Base-by-base conservation (phyloP, 306 rosid species). In the Ochetophila trinervis region DNA sequence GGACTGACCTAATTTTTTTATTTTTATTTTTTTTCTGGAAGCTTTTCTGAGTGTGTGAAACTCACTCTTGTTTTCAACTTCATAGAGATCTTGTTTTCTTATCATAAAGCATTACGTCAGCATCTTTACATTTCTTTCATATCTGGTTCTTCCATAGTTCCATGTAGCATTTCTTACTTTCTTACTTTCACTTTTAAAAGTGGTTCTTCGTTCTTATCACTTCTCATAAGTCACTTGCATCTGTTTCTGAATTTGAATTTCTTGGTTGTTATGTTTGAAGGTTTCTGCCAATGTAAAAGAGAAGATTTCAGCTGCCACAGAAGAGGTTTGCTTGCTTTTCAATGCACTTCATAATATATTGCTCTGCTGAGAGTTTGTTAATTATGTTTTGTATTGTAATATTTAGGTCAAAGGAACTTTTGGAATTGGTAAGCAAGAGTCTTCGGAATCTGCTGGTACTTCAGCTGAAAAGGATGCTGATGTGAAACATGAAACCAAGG, bases 231-330 rank as follows among this genome's bases (percentile, higher is more conserved):
- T 27, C 32, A 27, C 32, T 27, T 27, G 32, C 32, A 17, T 16
- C 9, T 37, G 32, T n/a, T 65, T 18, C 32, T 51, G 34, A 34
- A 51, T 16, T 66, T 40, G 19, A 27, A 1, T 48, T 34, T 21
- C 22, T 30, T 71, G 61, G 34, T 60, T 14, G 8, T 40, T 35
- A 30, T 60, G 63, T 65, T 64, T 71, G 23, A 74, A 89, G 97
- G 99, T 84, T 71, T 93, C 99, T 61, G 57, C 79, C 66, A 82
- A 84, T 75, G 86, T 86, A 63, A 93, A 86, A 76, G 96, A 87
- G 85, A 93, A 86, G 84, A 73, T 93, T 64, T 79, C 94, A 14
- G 84, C 85, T 78, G 91, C 99, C 74, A 73, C 88, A 30, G 99
- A 81, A 70, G 97, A 93, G 91, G 98, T 87, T 8, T 53, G 87